Evolutionary conservation across 176 grass and related monocot species (phyloP).

Genomic region (Rhynchospora pubera): DNA sequence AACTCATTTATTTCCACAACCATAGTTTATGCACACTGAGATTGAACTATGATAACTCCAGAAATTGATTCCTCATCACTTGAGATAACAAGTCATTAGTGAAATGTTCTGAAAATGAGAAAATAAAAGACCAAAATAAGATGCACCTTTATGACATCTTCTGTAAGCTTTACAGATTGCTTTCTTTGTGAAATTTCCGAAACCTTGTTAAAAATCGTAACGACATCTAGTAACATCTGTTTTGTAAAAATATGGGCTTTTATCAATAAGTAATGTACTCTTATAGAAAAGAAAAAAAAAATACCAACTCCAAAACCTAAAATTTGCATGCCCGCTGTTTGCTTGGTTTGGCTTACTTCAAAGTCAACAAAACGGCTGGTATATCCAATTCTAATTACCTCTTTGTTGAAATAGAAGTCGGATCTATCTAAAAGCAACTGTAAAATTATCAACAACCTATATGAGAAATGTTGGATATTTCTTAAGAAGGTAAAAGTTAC

Average conservation of each 20-base stretch:
- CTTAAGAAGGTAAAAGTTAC: slow-evolving; percentile 4
- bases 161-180: slow-evolving; percentile 65
- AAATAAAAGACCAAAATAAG: slow-evolving; percentile 7
- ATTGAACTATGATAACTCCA: neutral
- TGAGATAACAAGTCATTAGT: neutral
- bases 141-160: slow-evolving; percentile 55
- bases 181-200: slow-evolving; percentile 62
- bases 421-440: neutral
- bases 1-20: neutral
- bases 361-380: neutral
- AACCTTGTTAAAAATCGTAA: slow-evolving; percentile 67
- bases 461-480: neutral
- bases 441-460: neutral
- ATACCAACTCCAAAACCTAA: neutral
- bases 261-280: neutral
- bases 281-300: neutral
- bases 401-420: neutral
- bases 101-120: slow-evolving; percentile 2
- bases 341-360: neutral
- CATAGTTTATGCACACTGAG: neutral
- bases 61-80: neutral
- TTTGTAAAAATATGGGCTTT: slow-evolving; percentile 11
- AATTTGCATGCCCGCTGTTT: neutral
- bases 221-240: slow-evolving; percentile 77
- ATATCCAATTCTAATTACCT: neutral